These are phyloP conservation scores for Trapa incisa DNA, from an alignment of 345 rosid genomes.

Conservation along the genomic window DNA sequence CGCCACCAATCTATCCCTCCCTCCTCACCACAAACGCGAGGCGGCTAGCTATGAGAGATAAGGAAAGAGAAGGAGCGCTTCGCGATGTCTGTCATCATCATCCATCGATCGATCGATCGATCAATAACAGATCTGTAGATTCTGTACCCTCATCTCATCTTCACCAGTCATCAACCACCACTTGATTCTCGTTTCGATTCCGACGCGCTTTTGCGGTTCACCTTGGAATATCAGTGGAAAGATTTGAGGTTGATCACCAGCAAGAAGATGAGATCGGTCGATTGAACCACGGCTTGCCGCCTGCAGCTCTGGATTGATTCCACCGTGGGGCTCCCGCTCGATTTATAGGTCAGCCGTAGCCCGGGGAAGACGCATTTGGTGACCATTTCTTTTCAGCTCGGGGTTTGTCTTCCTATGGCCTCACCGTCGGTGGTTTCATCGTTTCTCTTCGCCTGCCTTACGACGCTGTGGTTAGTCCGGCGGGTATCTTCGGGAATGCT, in stretches of 20 bases:
- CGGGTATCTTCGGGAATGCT: constrained; percentile 21
- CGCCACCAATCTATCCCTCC: not conserved
- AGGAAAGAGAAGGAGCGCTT: not conserved
- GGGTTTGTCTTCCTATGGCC: constrained; percentile 16
- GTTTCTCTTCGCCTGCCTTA: constrained; percentile 20
- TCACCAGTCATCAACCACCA: not conserved
- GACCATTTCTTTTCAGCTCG: not conserved
- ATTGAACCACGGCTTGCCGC: not conserved
- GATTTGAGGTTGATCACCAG: not conserved
- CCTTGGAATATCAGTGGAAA: not conserved
- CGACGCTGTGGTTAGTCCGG: constrained; percentile 18
- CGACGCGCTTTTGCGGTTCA: not conserved
- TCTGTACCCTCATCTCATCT: not conserved
- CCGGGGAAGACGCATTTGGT: not conserved
- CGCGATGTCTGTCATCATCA: not conserved
- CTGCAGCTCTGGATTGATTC: not conserved
- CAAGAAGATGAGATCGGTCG: not conserved
- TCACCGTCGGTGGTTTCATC: constrained; percentile 9
- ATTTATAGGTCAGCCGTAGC: not conserved
- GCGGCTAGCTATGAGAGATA: not conserved
- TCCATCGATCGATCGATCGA: not conserved
- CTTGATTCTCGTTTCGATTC: not conserved
- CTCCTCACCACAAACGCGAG: not conserved
- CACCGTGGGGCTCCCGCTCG: not conserved
- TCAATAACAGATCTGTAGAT: not conserved